Base-by-base conservation (phyloP, 2,329 filamentous ascomycete species). In the Beauveria caledonica region DNA sequence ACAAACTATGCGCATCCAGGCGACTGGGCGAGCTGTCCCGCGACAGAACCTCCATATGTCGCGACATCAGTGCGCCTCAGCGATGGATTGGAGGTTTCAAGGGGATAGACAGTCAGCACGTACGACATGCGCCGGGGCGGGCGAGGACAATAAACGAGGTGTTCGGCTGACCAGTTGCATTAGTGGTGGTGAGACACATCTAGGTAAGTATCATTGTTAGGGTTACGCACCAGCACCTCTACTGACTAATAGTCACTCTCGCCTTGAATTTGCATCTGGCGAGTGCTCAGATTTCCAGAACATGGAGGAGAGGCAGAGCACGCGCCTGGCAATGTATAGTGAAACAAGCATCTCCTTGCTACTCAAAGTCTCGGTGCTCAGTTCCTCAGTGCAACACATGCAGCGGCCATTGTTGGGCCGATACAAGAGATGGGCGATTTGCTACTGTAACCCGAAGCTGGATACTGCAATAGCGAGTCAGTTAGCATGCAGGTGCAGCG, bases 81-180 rank as follows among this genome's bases (percentile, higher is more conserved):
- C 11, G 8, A 50, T n/a, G 23, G 15, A 40, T 27, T 15, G 17
- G 50, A 25, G 13, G 45, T 19, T 15, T 9, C 55, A 33, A 39
- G n/a, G 5, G 27, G n/a, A 39, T 56, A 13, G n/a, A 23, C 7
- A 3, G 17, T 15, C 13, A 36, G 49, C 27, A 17, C 10, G 11
- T 4, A 15, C 21, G 27, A 19, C n/a, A 21, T n/a, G 33, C 23
- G 10, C 23, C 5, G 23, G 15, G 51, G 17, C 13, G n/a, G 15
- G 27, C 23, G 2, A 11, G 44, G 27, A 56, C n/a, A 33, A 29
- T 27, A 56, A 23, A 48, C 23, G 25, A 25, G 9, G 19, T 3
- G 11, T 42, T 36, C 27, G 33, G 55, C 23, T 58, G 45, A 50
- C 33, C 55, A 48, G 45, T 58, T 58, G 36, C 55, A 58, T 58